Base-by-base conservation (phyloP, 805 yeast species). In the Cyberlindnera veronae region DNA sequence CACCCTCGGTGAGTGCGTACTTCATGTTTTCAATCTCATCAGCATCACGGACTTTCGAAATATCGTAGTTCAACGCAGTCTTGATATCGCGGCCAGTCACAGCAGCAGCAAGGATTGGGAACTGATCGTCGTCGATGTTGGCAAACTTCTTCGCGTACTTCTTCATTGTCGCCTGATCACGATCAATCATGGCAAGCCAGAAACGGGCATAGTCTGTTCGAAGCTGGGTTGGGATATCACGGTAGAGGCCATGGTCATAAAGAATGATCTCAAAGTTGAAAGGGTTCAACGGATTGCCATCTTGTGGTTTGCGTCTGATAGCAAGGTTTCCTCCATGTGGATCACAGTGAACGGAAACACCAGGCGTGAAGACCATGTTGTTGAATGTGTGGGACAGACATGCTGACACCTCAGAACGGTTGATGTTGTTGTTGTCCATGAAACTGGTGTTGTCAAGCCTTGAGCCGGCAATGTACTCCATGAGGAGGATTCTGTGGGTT, bases 301-400 rank as follows among this genome's bases (percentile, higher is more conserved):
- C 50, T 15, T 53, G 46, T 7, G 61, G 53, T 15, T 66, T 50
- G 1, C 71, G 64, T 41, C 89, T 68, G 17, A 93, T 87, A 0
- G 98, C 96, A 44, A 93, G 67, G 55, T 93, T 93, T 0, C 99
- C 99, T 10, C 95, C 96, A 60, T 93, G 99, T 1, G 99, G 99
- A 60, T 93, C 99, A 66, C 99, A 93, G 60, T 93, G 99, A 31
- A 93, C 76, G 1, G 91, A 87, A 17, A 88, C 95, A 20, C 79
- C 81, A 1, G 96, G 95, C 2, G 95, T 83, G 67, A 93, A 93
- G 29, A 93, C 88, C 99, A 93, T 93, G 56, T 79, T 81, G 66
- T 91, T 87, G 69, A 93, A 93, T 21, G 88, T 81, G 53, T 91
- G 96, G 0, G 96, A 79, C 28, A 93, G 69, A 58, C 97, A 91